These are phyloP conservation scores for Calcarisporium arbuscula DNA, from an alignment of 2,329 filamentous ascomycete genomes.

Conservation along the genomic window DNA sequence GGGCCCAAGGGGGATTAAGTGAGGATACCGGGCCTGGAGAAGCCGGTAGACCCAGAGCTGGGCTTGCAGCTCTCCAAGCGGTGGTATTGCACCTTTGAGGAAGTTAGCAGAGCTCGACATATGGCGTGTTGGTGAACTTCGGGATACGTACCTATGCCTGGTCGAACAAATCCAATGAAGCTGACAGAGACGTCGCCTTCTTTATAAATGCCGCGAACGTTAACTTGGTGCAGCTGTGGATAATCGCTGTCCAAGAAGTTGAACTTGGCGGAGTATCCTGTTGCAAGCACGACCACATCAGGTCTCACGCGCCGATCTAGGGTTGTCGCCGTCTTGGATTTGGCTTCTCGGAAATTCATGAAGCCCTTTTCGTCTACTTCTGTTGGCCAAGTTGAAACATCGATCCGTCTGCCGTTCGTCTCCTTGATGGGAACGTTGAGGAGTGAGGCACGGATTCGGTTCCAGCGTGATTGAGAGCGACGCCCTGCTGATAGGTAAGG, in stretches of 20 bases:
- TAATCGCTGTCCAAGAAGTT: slow-evolving; percentile 32
- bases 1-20: slow-evolving; percentile 9
- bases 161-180: slow-evolving; percentile 43
- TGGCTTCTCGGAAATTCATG: slow-evolving; percentile 27
- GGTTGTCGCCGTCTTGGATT: too few relatives aligned
- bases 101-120: background rate
- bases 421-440: slow-evolving; percentile 34
- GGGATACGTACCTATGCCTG: slow-evolving; percentile 27
- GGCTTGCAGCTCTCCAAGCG: slow-evolving; percentile 41
- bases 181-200: slow-evolving; percentile 29
- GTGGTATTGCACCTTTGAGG: slow-evolving; percentile 36
- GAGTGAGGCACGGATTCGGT: slow-evolving; percentile 28
- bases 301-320: slow-evolving; percentile 26
- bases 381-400: slow-evolving; percentile 37
- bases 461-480: slow-evolving; percentile 23
- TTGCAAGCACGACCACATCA: slow-evolving; percentile 40
- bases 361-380: slow-evolving; percentile 28
- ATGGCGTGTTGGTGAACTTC: too few relatives aligned
- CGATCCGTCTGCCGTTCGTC: slow-evolving; percentile 32
- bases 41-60: slow-evolving; percentile 40
- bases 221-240: slow-evolving; percentile 38
- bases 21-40: slow-evolving; percentile 22
- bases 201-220: slow-evolving; percentile 48
- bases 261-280: slow-evolving; percentile 38
- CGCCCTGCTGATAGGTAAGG: slow-evolving; percentile 35